phyloP scores from a whole-genome alignment of 2,329 filamentous ascomycete genomes.

The Colletotrichum viniferum region DNA sequence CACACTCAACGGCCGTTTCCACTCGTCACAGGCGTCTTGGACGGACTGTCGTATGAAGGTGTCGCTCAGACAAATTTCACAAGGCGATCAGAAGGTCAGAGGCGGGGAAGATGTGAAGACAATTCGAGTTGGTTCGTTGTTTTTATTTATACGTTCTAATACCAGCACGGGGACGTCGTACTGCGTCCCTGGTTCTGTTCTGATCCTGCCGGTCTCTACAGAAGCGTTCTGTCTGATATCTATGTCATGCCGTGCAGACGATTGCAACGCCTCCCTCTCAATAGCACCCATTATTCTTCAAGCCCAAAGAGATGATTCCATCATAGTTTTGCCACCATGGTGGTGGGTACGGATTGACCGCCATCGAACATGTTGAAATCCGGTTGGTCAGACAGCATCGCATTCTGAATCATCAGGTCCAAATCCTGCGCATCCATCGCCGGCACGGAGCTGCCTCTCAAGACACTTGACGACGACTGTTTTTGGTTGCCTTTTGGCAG shows the following conservation, averaged over 20 bases:
- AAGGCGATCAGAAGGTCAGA: neutral
- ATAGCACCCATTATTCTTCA: neutral
- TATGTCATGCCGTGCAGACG: neutral
- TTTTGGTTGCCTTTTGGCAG: neutral
- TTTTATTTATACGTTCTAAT: conserved; percentile 19
- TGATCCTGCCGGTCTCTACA: neutral
- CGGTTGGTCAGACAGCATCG: neutral
- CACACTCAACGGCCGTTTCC: neutral
- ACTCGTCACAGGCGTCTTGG: neutral
- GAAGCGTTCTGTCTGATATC: neutral
- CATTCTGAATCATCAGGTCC: neutral
- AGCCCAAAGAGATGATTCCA: neutral
- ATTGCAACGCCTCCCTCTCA: neutral
- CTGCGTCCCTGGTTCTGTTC: conserved; percentile 20
- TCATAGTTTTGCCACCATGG: neutral
- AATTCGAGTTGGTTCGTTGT: neutral
- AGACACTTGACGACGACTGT: neutral
- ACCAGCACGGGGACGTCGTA: conserved; percentile 22
- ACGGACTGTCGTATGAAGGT: neutral
- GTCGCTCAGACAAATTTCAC: neutral
- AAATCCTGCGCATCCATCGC: neutral
- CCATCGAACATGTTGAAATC: neutral
- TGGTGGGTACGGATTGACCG: neutral
- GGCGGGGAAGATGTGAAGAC: neutral
- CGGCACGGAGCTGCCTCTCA: neutral